Evolutionary conservation across 805 yeast species (phyloP).

Genomic region (Martiniozyma abietophila): DNA sequence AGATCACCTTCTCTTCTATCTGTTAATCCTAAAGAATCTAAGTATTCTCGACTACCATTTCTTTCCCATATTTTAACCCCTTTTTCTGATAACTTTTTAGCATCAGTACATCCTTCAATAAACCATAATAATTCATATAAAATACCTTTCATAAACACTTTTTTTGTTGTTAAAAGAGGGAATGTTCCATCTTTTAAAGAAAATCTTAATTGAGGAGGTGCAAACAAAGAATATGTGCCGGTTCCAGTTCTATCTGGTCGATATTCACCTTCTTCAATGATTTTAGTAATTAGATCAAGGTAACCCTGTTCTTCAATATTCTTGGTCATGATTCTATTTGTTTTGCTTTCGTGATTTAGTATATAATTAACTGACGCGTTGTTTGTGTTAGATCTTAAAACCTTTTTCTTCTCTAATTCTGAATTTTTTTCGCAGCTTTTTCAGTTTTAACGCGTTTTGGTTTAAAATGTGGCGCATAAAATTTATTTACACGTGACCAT

Average conservation of each 20-base stretch:
- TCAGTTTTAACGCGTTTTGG: conserved; percentile 1
- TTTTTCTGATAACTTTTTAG: conserved; percentile 61
- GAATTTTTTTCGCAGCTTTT: no score
- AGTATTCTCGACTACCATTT: conserved; percentile 86
- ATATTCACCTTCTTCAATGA: conserved; percentile 76
- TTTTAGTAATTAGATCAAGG: conserved; percentile 67
- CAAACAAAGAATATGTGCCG: conserved; percentile 84
- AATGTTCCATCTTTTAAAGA: conserved; percentile 60
- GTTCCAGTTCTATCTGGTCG: conserved; percentile 98
- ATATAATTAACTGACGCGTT: background rate
- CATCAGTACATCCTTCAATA: conserved; percentile 82
- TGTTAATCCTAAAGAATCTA: conserved; percentile 73
- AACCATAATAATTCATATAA: conserved; percentile 92
- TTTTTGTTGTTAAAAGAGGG: conserved; percentile 89
- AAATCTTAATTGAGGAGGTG: conserved; percentile 92
- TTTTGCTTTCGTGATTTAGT: no score
- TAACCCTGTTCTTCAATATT: conserved; percentile 73
- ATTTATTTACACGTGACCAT: background rate
- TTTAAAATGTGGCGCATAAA: conserved; percentile 1
- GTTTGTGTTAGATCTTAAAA: no score
- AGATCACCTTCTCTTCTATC: conserved; percentile 86
- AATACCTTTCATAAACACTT: conserved; percentile 82
- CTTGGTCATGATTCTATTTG: conserved; percentile 13
- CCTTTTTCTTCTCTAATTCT: no score
- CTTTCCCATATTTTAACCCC: conserved; percentile 99